Conservation (phyloP, 2,329 filamentous ascomycete species). For the Diplodia corticola region DNA sequence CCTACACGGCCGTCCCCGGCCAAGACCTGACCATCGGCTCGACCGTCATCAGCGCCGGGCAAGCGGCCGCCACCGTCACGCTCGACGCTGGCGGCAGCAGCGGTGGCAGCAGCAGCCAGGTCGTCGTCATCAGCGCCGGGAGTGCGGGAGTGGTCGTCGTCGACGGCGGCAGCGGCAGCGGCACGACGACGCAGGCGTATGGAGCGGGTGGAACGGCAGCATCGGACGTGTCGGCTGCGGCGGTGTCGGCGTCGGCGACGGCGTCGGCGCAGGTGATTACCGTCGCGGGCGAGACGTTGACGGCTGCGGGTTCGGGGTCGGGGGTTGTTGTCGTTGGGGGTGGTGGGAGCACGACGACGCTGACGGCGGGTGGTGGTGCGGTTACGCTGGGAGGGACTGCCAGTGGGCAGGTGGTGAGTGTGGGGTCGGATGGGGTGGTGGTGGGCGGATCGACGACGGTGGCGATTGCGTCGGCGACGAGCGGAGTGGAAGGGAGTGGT, state of each 20-base stretch:
- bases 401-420: neutral
- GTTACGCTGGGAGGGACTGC: too few species aligned
- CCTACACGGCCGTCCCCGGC: neutral
- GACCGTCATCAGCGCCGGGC: neutral
- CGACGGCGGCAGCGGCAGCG: neutral
- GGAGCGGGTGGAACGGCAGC: too few species aligned
- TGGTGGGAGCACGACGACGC: neutral
- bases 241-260: neutral
- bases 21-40: neutral
- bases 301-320: neutral
- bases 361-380: neutral
- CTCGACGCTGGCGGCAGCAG: too few species aligned
- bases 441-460: neutral
- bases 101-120: neutral
- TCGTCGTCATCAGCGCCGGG: neutral
- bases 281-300: neutral
- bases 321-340: neutral
- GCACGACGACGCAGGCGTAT: neutral
- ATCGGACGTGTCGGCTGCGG: too few species aligned
- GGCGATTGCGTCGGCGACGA: too few species aligned
- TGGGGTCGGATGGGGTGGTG: neutral
- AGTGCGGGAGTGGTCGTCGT: neutral
- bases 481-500: too few species aligned
- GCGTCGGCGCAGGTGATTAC: neutral
- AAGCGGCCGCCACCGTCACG: neutral